Evolutionary conservation across 2,329 filamentous ascomycete genomes (phyloP).

Genomic region (Aspergillus viridinutans): DNA sequence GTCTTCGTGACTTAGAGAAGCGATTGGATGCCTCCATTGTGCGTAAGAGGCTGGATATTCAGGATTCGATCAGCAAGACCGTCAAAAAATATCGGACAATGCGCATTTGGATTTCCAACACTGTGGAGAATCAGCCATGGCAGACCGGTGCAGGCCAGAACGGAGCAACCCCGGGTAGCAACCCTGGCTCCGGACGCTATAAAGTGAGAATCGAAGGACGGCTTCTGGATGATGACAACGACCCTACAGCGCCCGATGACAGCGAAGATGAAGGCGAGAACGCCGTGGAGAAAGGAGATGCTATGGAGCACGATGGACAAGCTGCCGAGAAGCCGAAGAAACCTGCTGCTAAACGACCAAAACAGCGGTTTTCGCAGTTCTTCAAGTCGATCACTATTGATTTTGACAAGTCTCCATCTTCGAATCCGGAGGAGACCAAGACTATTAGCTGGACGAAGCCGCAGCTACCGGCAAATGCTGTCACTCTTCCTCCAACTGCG

Average conservation of each 20-base stretch:
- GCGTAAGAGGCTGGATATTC: constrained; percentile 85
- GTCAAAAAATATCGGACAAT: constrained; percentile 78
- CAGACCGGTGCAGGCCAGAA: constrained; percentile 85
- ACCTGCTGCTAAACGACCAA: constrained; percentile 23
- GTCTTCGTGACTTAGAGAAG: constrained; percentile 80
- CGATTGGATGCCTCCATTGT: constrained; percentile 89
- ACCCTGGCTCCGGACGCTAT: constrained; percentile 51
- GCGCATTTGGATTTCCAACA: constrained; percentile 93
- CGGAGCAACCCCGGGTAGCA: constrained; percentile 49
- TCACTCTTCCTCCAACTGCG: constrained; percentile 58
- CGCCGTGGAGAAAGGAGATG: constrained; percentile 38
- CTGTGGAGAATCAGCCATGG: constrained; percentile 91
- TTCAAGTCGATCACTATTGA: constrained; percentile 52
- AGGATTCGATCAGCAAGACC: constrained; percentile 72
- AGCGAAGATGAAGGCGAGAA: constrained; percentile 43
- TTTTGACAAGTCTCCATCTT: constrained; percentile 44
- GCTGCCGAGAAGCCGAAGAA: constrained; percentile 26
- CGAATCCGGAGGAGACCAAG: constrained; percentile 40
- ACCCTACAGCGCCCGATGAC: constrained; percentile 49
- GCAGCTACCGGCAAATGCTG: constrained; percentile 47
- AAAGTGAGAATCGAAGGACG: constrained; percentile 88
- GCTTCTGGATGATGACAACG: constrained; percentile 66
- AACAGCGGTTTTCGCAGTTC: constrained; percentile 47
- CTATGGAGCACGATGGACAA: constrained; percentile 59
- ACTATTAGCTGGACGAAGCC: constrained; percentile 84